Evolutionary conservation across 2,329 filamentous ascomycete species (phyloP).

Genomic region (Mycocentrospora acerina): DNA sequence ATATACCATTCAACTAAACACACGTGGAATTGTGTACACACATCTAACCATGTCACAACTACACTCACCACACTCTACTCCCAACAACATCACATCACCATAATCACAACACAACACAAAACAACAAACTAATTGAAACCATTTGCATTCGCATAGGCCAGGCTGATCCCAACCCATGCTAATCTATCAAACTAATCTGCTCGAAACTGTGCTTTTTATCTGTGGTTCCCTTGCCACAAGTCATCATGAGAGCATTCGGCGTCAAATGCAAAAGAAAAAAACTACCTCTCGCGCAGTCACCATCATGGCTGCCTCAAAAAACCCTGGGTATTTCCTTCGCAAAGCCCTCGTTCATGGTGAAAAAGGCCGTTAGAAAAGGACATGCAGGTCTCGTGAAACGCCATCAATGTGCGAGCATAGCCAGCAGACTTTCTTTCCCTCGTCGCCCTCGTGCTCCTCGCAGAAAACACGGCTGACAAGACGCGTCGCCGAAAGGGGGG

Average conservation of each 20-base stretch:
- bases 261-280: constrained; percentile 16
- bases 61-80: too few relatives aligned
- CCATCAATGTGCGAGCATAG: constrained; percentile 42
- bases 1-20: too few relatives aligned
- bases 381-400: constrained; percentile 38
- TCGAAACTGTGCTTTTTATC: constrained; percentile 41
- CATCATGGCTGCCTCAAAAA: constrained; percentile 29
- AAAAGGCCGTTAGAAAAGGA: constrained; percentile 29
- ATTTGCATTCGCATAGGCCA: constrained; percentile 30
- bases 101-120: not conserved
- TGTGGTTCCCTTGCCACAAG: constrained; percentile 41
- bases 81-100: not conserved
- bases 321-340: constrained; percentile 40
- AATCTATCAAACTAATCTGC: constrained; percentile 39
- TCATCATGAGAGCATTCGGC: constrained; percentile 34
- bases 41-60: too few relatives aligned
- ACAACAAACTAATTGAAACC: constrained; percentile 12
- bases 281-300: constrained; percentile 34
- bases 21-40: too few relatives aligned
- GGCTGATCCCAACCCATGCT: constrained; percentile 22
- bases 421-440: constrained; percentile 37
- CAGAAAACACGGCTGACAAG: constrained; percentile 34
- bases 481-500: constrained; percentile 23
- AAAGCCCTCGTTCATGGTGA: constrained; percentile 25
- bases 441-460: constrained; percentile 29